These are phyloP conservation scores for Trichoderma atrobrunneum DNA, from an alignment of 2,329 filamentous ascomycete genomes.

Conservation along the genomic window DNA sequence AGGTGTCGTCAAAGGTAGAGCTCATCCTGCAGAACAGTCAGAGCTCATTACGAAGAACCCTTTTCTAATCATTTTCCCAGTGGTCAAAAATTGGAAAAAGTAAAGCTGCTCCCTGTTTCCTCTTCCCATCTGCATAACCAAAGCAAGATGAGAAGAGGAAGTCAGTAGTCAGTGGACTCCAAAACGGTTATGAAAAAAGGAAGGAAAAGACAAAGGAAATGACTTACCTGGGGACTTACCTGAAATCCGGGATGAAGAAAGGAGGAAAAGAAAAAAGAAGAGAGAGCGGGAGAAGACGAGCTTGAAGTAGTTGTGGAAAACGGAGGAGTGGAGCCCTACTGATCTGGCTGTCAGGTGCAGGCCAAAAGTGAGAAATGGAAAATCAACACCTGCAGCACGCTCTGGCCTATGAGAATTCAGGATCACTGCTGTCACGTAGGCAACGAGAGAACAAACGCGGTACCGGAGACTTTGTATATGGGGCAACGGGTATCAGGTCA, in stretches of 20 bases:
- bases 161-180: background rate
- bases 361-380: background rate
- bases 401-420: conserved; percentile 11
- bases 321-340: background rate
- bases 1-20: background rate
- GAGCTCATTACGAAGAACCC: background rate
- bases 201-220: background rate
- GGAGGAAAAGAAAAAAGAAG: conserved; percentile 5
- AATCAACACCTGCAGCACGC: background rate
- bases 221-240: background rate
- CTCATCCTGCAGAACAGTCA: background rate
- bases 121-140: background rate
- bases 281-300: background rate
- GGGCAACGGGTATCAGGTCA: background rate
- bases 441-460: background rate
- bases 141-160: background rate
- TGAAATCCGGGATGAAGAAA: background rate
- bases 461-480: background rate
- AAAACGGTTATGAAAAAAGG: background rate
- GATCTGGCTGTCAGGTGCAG: conserved; percentile 4
- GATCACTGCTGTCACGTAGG: background rate
- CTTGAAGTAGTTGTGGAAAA: background rate
- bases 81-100: background rate
- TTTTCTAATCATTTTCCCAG: conserved; percentile 9
- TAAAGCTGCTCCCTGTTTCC: background rate